Evolutionary conservation across 2,329 filamentous ascomycete species (phyloP), one percentile per base, ranked within the genome.

Genomic region (Diaporthe destruens): DNA sequence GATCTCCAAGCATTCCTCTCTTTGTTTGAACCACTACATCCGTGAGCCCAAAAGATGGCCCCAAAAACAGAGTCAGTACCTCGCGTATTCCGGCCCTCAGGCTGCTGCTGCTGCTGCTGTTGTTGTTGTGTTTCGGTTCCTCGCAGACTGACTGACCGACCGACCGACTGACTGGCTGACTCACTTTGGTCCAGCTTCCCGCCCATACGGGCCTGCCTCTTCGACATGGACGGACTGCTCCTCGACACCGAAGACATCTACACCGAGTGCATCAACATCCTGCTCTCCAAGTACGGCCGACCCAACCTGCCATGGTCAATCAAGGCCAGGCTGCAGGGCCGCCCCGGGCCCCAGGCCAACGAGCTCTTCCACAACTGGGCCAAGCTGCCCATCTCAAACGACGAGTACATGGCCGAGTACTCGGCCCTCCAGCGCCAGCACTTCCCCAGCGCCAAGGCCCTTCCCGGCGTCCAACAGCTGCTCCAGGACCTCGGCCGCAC

Each of bases 171-270:
- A n/a, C n/a, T n/a, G 47, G 63, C 56, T n/a, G 39, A 34, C 29
- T 34, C 59, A 49, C 20, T 51, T 42, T 34, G 5, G n/a, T 34
- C 42, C 78, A 94, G 92, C 80, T 91, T 95, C 82, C 93, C 94
- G 25, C 91, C 92, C 59, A 88, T 98, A 73, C 90, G 95, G 77
- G 96, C 96, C 77, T 98, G 95, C 83, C 91, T 99, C 76, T 98
- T 99, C 82, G 96, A 99, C 86, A 98, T 98, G 95, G 96, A 99
- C 83, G 96, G 96, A 74, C 92, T 99, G 47, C 90, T 99, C 25
- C 93, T 99, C 80, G 92, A 98, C 83, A 95, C 94, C 44, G 96
- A 98, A 85, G 96, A 98, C 78, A 82, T 91, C 71, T 98, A 98
- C 86, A 96, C 94, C 0, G 81, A 89, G 34, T 93, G 93, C 82